Percentiles rank a stretch among this genome's conserved stretches.
Evolutionary conservation across 305 asterid genomes (phyloP).

Genomic region (Fraxinus nigra): DNA sequence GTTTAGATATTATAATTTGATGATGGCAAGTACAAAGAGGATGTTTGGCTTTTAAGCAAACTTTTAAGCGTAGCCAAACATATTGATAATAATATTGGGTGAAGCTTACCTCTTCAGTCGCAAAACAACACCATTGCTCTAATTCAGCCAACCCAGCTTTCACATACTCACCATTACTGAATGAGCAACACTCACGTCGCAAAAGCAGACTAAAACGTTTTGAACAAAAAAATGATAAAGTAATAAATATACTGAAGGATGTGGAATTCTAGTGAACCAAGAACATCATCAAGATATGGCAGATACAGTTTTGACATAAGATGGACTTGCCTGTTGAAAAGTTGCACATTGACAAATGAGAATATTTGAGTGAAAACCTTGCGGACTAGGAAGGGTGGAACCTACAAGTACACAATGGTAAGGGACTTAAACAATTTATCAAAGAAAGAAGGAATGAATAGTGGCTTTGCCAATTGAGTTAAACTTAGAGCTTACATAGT

Average conservation of each 20-base stretch:
- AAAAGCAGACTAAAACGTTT: slow-evolving; percentile 78
- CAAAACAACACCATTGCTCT: slow-evolving; percentile 93
- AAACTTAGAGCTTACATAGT: slow-evolving; percentile 53
- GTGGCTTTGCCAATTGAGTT: slow-evolving; percentile 2
- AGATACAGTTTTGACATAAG: slow-evolving; percentile 10
- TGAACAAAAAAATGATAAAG: not conserved
- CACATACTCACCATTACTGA: slow-evolving; percentile 96
- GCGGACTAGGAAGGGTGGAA: slow-evolving; percentile 77
- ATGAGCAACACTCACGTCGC: slow-evolving; percentile 98
- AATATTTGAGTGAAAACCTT: slow-evolving; percentile 88
- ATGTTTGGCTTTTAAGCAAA: not conserved
- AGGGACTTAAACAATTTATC: slow-evolving; percentile 15
- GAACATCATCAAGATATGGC: slow-evolving; percentile 6
- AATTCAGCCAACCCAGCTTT: slow-evolving; percentile 93
- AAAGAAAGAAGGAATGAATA: slow-evolving; percentile 8
- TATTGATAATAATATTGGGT: not conserved
- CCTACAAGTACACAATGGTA: slow-evolving; percentile 47
- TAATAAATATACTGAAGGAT: slow-evolving; percentile 2
- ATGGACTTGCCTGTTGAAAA: slow-evolving; percentile 77
- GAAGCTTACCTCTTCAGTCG: slow-evolving; percentile 84
- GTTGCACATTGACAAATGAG: slow-evolving; percentile 94
- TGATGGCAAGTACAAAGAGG: not conserved
- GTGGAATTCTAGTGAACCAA: not conserved
- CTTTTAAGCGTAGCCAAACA: not conserved
- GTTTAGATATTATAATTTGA: slow-evolving; percentile 11